phyloP scores from a whole-genome alignment of 495 filamentous ascomycete genomes.

The Staphylotrichum tortipilum region DNA sequence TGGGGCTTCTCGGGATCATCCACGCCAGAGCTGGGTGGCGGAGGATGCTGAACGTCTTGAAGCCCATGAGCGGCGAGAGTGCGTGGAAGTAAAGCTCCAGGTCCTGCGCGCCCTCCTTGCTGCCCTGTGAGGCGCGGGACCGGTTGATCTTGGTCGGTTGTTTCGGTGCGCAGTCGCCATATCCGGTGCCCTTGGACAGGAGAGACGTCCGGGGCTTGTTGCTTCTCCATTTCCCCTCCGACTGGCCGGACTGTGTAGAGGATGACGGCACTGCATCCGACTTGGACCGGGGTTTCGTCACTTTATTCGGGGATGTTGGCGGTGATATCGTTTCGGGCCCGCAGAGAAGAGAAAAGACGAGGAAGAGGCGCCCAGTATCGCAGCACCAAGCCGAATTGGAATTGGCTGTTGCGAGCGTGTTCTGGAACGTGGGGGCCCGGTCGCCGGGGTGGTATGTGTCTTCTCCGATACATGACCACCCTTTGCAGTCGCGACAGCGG shows the following conservation, averaged over 20 bases:
- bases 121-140: background rate
- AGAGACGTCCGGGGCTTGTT: background rate
- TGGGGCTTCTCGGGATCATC: constrained; percentile 27
- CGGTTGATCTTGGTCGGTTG: background rate
- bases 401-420: background rate
- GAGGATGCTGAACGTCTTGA: constrained; percentile 7
- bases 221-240: background rate
- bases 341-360: constrained; percentile 27
- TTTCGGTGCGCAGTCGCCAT: too few relatives aligned
- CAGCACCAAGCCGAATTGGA: constrained; percentile 27
- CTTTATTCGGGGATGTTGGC: background rate
- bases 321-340: constrained; percentile 12
- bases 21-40: constrained; percentile 12
- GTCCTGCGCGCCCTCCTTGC: background rate
- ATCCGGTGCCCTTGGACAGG: constrained; percentile 20
- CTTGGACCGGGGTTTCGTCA: background rate
- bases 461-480: constrained; percentile 3
- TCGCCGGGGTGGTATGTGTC: background rate
- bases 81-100: constrained; percentile 11
- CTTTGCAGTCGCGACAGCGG: constrained; percentile 9
- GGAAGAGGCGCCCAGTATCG: constrained; percentile 20
- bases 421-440: background rate
- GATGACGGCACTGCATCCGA: too few relatives aligned
- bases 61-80: constrained; percentile 11
- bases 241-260: too few relatives aligned